Percentiles rank a stretch among this genome's conserved stretches.
Conservation (phyloP, 2,329 filamentous ascomycete genomes). For the Cladophialophora exuberans region DNA sequence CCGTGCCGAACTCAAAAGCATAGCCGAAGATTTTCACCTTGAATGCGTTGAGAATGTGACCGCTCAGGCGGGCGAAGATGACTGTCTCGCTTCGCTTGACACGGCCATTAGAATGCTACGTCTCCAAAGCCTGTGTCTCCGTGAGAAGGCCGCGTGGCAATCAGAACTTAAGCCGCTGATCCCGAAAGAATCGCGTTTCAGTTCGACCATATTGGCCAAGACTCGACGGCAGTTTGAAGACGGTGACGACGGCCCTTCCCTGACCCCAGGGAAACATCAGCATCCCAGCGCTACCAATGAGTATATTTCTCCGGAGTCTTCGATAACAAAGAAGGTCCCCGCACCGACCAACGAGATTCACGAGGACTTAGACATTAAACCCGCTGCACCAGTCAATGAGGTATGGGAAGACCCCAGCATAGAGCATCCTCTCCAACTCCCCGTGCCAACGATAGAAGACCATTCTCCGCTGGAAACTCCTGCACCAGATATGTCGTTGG, state of each 20-base stretch:
- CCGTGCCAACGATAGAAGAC: not conserved
- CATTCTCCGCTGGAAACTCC: constrained; percentile 10
- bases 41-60: not conserved
- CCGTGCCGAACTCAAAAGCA: constrained; percentile 6
- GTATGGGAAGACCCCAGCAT: too few species aligned
- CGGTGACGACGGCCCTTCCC: not conserved
- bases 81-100: constrained; percentile 3
- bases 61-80: constrained; percentile 13
- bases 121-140: constrained; percentile 1
- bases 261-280: constrained; percentile 9
- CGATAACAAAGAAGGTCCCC: not conserved
- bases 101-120: constrained; percentile 9
- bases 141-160: constrained; percentile 16
- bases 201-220: constrained; percentile 6
- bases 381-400: constrained; percentile 4
- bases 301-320: constrained; percentile 10
- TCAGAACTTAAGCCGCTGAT: constrained; percentile 10
- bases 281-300: constrained; percentile 1
- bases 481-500: constrained; percentile 13
- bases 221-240: constrained; percentile 3
- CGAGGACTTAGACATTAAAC: too few species aligned
- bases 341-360: not conserved
- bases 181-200: constrained; percentile 4
- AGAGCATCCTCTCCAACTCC: not conserved
- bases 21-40: not conserved